phyloP scores from a whole-genome alignment of 2,329 filamentous ascomycete genomes.

The Pestalotiopsis sp. region DNA sequence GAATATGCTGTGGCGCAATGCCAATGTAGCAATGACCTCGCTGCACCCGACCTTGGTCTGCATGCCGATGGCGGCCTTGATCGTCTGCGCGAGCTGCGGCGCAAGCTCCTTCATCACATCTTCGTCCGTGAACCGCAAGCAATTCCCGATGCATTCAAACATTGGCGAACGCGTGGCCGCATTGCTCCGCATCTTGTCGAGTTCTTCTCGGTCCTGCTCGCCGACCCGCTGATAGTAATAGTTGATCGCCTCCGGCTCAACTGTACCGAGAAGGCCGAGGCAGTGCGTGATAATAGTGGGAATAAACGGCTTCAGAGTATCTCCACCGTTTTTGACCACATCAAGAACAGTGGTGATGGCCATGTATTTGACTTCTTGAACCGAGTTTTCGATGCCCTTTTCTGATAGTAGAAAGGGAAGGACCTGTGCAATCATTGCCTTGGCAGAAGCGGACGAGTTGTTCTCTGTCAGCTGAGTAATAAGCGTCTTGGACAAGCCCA shows the following conservation, averaged over 20 bases:
- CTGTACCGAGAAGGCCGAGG: conserved; percentile 79
- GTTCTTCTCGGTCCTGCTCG: conserved; percentile 83
- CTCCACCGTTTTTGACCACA: conserved; percentile 87
- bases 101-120: conserved; percentile 76
- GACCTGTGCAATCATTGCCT: conserved; percentile 81
- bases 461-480: conserved; percentile 85
- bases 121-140: conserved; percentile 81
- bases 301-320: conserved; percentile 77
- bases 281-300: conserved; percentile 81
- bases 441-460: conserved; percentile 69
- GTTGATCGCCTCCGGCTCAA: conserved; percentile 89
- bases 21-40: conserved; percentile 81
- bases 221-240: conserved; percentile 91
- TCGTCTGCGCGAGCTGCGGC: conserved; percentile 73
- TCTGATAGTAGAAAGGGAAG: conserved; percentile 89
- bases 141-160: conserved; percentile 89
- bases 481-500: conserved; percentile 81
- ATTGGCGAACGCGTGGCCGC: conserved; percentile 86
- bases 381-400: conserved; percentile 86
- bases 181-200: conserved; percentile 83
- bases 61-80: conserved; percentile 86
- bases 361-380: conserved; percentile 84
- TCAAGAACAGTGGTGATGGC: conserved; percentile 83
- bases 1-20: conserved; percentile 75
- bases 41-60: conserved; percentile 93